Conservation (phyloP, 1,139 yeast species). For the Insectozyma bohioensis region DNA sequence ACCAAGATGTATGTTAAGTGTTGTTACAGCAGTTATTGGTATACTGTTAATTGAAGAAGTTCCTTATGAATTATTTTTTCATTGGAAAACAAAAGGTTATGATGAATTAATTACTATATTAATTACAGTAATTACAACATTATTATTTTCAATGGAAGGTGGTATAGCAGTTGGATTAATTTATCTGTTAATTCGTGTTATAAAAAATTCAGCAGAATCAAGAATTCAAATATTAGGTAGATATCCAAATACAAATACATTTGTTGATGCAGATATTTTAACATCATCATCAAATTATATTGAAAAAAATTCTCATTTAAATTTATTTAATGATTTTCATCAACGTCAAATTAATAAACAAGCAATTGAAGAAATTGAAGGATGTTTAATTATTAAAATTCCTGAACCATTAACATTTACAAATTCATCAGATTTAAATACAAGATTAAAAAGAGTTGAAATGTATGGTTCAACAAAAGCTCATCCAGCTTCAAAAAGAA, state of each 20-base stretch:
- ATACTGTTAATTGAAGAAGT: conserved; percentile 80
- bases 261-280: conserved; percentile 72
- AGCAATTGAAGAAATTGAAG: conserved; percentile 72
- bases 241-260: conserved; percentile 72
- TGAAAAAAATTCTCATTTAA: conserved; percentile 14
- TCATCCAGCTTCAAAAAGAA: conserved; percentile 77
- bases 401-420: conserved; percentile 95
- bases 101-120: conserved; percentile 74
- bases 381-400: conserved; percentile 80
- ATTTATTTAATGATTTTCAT: conserved; percentile 37
- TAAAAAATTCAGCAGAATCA: conserved; percentile 83
- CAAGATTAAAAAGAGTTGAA: conserved; percentile 75
- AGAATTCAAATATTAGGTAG: conserved; percentile 88
- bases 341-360: conserved; percentile 38
- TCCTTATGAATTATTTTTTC: conserved; percentile 76
- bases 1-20: conserved; percentile 81
- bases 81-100: conserved; percentile 71
- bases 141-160: conserved; percentile 82
- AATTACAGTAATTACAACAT: conserved; percentile 69
- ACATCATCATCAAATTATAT: conserved; percentile 8
- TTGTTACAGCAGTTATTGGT: conserved; percentile 80
- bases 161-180: conserved; percentile 87
- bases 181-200: conserved; percentile 75
- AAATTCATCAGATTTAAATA: conserved; percentile 78
- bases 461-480: conserved; percentile 78